phyloP scores from a whole-genome alignment of 2,329 filamentous ascomycete species.

The Bipolaris sorokiniana region DNA sequence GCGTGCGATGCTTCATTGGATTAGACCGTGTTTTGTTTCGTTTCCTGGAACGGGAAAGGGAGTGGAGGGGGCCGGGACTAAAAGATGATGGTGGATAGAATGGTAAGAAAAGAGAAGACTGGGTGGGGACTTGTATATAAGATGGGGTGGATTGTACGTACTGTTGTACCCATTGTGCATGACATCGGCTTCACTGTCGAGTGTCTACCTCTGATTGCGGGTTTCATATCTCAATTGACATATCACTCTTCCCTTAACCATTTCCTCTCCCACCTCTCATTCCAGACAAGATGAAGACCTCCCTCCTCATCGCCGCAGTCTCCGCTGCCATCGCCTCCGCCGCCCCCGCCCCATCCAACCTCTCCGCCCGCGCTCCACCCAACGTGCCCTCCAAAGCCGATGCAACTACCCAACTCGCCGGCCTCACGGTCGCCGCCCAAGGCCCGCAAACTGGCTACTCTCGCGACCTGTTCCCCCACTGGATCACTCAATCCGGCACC shows the following conservation, averaged over 20 bases:
- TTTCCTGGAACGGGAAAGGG: not conserved
- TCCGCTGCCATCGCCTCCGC: conserved; percentile 34
- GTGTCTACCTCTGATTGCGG: no score
- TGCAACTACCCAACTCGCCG: conserved; percentile 64
- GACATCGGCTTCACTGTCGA: no score
- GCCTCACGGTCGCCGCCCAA: conserved; percentile 63
- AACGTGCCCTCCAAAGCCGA: conserved; percentile 66
- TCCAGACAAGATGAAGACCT: conserved; percentile 42
- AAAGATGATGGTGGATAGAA: not conserved
- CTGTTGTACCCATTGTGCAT: no score
- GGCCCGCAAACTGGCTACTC: conserved; percentile 65
- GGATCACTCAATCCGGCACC: conserved; percentile 63
- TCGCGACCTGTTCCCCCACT: conserved; percentile 73
- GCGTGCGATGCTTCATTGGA: conserved; percentile 43
- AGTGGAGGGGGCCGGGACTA: not conserved
- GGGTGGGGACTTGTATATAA: not conserved
- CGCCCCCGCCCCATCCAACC: conserved; percentile 35
- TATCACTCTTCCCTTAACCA: not conserved
- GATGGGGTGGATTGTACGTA: no score
- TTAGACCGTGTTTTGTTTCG: conserved; percentile 15
- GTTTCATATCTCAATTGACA: no score
- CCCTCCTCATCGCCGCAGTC: conserved; percentile 34
- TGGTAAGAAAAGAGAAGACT: not conserved
- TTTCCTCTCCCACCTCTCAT: not conserved
- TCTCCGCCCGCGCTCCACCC: conserved; percentile 56